Base-by-base conservation (phyloP, 2,329 filamentous ascomycete genomes). In the Cercospora nicotianae region DNA sequence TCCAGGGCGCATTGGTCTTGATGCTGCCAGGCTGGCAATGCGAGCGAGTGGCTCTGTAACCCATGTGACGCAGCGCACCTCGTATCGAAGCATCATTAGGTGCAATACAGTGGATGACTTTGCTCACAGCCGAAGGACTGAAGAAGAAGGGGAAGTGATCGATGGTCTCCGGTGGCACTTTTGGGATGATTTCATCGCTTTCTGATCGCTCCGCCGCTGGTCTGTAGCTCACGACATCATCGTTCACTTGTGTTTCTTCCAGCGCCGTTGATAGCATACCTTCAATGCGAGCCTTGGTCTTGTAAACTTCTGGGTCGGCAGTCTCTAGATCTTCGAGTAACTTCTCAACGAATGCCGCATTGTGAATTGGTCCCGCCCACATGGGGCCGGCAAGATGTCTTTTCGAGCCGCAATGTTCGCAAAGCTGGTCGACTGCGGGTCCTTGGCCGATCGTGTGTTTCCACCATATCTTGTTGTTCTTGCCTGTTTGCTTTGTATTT, bases 1-100 rank as follows among this genome's bases (percentile, higher is more conserved):
- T 84, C 93, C 93, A 99, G 0, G 94, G 92, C 13, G 95, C 95
- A 79, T 98, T 89, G 0, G 95, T 98, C 82, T 96, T 96, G 80
- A 98, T 89, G 75, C 92, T 95, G 28, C 94, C 94, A 0, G 92
- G 87, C 72, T 93, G 93, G 74, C 93, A 93, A 79, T 99, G 95
- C 73, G 92, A 96, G 75, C 94, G 88, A 0, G 92, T 92, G 3
- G 91, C 91, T 57, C 87, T 86, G 77, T 96, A 98, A 6, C 94
- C 95, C 1, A 96, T 84, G 68, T 90, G 87, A 23, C 89, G 85
- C 31, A 99, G 82, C 3, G 95, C 95, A 23, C 95, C 94, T 58
- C 92, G 88, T 69, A 99, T 81, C 64, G 90, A 85, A 72, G 92
- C 89, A 70, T 94, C 89, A n/a, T 91, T 86, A 0, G 94, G 93